phyloP scores from a whole-genome alignment of 2,329 filamentous ascomycete genomes.

The Aspergillus phoenicis region DNA sequence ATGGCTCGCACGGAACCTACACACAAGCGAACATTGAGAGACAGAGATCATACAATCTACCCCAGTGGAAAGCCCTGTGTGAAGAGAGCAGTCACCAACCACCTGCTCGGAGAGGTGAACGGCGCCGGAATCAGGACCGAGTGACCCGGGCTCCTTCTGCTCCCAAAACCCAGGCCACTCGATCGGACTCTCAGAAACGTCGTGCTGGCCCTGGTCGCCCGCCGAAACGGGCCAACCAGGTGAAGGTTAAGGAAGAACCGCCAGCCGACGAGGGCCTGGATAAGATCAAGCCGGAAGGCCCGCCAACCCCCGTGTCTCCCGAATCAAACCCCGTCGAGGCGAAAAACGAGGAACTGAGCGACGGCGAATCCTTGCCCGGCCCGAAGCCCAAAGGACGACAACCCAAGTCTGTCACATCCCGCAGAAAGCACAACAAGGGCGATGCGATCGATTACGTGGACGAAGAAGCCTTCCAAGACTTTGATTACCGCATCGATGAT shows the following conservation, averaged over 20 bases:
- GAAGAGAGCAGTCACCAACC: constrained; percentile 96
- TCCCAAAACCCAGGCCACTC: constrained; percentile 36
- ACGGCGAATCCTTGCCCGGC: constrained; percentile 45
- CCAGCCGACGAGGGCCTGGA: constrained; percentile 38
- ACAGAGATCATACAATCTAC: constrained; percentile 91
- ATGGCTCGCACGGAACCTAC: constrained; percentile 91
- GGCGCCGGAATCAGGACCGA: constrained; percentile 54
- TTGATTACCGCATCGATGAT: constrained; percentile 83
- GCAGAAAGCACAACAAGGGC: constrained; percentile 80
- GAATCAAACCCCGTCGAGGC: constrained; percentile 54
- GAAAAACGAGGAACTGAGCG: constrained; percentile 58
- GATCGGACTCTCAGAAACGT: constrained; percentile 51
- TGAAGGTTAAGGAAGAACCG: constrained; percentile 44
- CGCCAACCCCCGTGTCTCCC: constrained; percentile 59
- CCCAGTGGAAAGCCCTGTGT: constrained; percentile 91
- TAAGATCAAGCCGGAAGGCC: constrained; percentile 47
- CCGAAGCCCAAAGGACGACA: constrained; percentile 57
- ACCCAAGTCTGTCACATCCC: constrained; percentile 76
- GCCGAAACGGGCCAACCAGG: constrained; percentile 41
- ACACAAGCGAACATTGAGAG: constrained; percentile 97
- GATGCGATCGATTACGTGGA: constrained; percentile 80
- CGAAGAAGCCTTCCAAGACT: constrained; percentile 85
- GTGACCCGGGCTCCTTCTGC: constrained; percentile 41
- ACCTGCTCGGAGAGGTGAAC: constrained; percentile 77
- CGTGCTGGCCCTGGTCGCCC: constrained; percentile 44